Evolutionary conservation across 495 filamentous ascomycete species (phyloP), one percentile per base, ranked within the genome.

Genomic region (Neurospora tetrasperma): DNA sequence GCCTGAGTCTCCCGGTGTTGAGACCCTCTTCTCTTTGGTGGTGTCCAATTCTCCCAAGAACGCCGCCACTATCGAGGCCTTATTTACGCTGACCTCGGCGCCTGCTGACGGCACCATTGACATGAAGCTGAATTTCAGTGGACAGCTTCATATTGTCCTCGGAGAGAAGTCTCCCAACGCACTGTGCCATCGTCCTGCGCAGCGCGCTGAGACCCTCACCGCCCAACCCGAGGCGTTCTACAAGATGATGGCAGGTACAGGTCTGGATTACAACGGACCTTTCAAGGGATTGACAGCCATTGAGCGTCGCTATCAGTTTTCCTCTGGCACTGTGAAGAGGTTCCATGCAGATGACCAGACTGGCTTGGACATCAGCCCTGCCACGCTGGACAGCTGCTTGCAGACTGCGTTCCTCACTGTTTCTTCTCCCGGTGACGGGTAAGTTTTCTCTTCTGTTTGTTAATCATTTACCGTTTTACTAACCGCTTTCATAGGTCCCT

Each of bases 351-450:
- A 83, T 69, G 77, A 81, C 72, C 75, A 78, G 16, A 80, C 82
- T 2, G 72, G 59, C 14, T 70, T 85, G 46, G 38, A 72, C 73
- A 81, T 85, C 69, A 86, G 86, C 72, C 86, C 86, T 14, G 82
- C 81, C 0, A 84, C 82, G 0, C 77, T 88, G 10, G 86, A 88
- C 70, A 78, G 76, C 27, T 84, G 81, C 59, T 83, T 88, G 42
- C 86, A 88, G 59, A 76, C 81, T 0, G 79, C 80, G 0, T 84
- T 87, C 40, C 72, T 84, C 35, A 80, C 85, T 1, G 80, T 84
- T 38, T 80, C 85, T 0, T 81, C 80, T 3, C 85, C 86, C 3
- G 83, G 82, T 18, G 86, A 88, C 48, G 78, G 71, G 43, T 10
- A 46, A 46, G 43, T 46, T 46, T n/a, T 8, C 18, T 46, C 43